phyloP scores from a whole-genome alignment of 768 basidiomycete genomes.

The Lactarius hatsudake region DNA sequence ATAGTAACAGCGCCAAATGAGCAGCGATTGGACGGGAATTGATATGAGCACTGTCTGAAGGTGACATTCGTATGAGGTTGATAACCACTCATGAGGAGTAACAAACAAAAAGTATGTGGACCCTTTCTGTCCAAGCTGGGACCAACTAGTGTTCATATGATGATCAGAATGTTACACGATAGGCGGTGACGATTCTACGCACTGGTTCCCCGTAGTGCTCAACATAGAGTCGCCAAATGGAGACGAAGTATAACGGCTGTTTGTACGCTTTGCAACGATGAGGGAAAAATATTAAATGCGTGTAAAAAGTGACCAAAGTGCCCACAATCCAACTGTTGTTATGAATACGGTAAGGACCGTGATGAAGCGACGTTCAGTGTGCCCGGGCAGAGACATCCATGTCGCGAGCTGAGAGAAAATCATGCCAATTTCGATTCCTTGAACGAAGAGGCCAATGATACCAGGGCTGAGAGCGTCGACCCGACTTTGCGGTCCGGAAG shows the following conservation, averaged over 20 bases:
- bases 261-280: background rate
- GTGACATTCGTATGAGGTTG: background rate
- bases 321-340: slow-evolving; percentile 6
- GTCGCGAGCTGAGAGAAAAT: slow-evolving; percentile 1
- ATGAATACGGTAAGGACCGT: background rate
- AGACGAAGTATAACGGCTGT: slow-evolving; percentile 4
- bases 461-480: background rate
- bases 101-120: background rate
- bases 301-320: background rate
- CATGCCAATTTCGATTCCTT: slow-evolving; percentile 11
- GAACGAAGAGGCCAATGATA: slow-evolving; percentile 10
- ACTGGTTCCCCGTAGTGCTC: background rate
- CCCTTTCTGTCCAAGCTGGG: background rate
- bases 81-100: background rate
- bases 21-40: slow-evolving; percentile 2
- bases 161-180: background rate
- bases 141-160: background rate
- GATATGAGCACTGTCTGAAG: slow-evolving; percentile 2
- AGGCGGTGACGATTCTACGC: background rate
- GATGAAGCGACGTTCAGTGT: background rate
- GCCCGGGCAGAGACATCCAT: background rate
- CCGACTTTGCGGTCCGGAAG: background rate
- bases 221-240: slow-evolving; percentile 11
- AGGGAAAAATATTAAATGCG: background rate
- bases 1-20: slow-evolving; percentile 12